Evolutionary conservation across 2,329 filamentous ascomycete genomes (phyloP).

Genomic region (Claviceps arundinis): DNA sequence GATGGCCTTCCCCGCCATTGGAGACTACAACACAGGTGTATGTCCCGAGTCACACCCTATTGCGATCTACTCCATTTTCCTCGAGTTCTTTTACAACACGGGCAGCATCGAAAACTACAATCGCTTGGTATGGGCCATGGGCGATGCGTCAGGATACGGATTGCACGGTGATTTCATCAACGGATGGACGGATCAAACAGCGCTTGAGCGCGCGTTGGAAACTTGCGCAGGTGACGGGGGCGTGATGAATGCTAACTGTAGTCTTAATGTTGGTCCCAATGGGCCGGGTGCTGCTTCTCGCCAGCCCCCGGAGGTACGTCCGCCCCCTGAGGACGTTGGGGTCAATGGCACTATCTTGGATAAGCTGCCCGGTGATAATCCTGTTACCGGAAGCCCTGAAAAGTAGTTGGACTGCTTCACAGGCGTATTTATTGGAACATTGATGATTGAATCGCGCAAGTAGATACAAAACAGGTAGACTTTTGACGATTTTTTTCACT

Average conservation of each 20-base stretch:
- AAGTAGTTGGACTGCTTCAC: not conserved
- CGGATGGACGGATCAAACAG: constrained; percentile 16
- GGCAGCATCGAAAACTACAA: constrained; percentile 15
- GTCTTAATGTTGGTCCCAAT: constrained; percentile 13
- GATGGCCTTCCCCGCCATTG: constrained; percentile 17
- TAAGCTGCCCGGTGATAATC: constrained; percentile 16
- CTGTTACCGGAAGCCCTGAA: constrained; percentile 7
- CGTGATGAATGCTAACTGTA: constrained; percentile 12
- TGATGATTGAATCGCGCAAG: too few relatives aligned
- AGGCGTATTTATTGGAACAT: too few relatives aligned
- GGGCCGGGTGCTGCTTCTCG: constrained; percentile 11
- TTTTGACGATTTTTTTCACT: too few relatives aligned
- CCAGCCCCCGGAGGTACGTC: constrained; percentile 9
- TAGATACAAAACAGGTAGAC: too few relatives aligned
- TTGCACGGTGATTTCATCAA: constrained; percentile 18
- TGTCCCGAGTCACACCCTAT: constrained; percentile 29
- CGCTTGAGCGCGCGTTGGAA: constrained; percentile 13
- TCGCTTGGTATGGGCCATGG: constrained; percentile 14
- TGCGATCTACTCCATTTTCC: constrained; percentile 29
- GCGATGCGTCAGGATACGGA: constrained; percentile 16
- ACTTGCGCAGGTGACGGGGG: constrained; percentile 15
- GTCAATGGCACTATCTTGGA: constrained; percentile 10
- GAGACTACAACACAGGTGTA: constrained; percentile 16
- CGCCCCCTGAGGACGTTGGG: constrained; percentile 15
- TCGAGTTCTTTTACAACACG: constrained; percentile 33